Evolutionary conservation across 208 protist genomes (phyloP).

Genomic region (Leishmania amazonensis): DNA sequence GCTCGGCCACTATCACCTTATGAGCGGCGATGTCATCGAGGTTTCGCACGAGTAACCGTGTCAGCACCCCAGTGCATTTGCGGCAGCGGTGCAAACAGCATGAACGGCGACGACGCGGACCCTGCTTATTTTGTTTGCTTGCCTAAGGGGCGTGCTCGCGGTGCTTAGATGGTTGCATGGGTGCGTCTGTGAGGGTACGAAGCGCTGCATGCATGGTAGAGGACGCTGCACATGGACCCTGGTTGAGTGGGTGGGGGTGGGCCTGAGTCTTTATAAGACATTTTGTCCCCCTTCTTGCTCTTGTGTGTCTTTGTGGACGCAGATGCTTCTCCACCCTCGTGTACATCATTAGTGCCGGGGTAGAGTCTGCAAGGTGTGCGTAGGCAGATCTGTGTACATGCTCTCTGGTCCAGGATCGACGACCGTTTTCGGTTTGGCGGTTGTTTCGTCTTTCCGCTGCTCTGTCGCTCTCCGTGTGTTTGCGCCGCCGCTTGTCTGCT

Average conservation of each 20-base stretch:
- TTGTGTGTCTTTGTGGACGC: neutral
- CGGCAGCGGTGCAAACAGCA: neutral
- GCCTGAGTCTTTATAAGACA: neutral
- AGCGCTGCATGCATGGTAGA: neutral
- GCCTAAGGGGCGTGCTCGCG: neutral
- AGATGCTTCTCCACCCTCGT: neutral
- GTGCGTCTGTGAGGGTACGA: neutral
- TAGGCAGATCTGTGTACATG: neutral
- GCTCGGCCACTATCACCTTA: conserved; percentile 72
- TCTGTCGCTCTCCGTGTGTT: neutral
- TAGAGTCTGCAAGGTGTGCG: neutral
- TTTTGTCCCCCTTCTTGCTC: neutral
- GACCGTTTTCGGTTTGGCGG: neutral
- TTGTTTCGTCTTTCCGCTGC: neutral
- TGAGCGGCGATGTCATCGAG: conserved; percentile 68
- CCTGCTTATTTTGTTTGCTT: neutral
- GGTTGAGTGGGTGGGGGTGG: neutral
- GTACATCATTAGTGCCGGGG: neutral
- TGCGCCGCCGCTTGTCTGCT: neutral
- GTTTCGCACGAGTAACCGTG: conserved; percentile 65
- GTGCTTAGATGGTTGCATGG: neutral
- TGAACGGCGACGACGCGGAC: neutral
- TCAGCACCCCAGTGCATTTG: neutral
- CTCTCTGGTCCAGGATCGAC: neutral
- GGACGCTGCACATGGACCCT: neutral